These are phyloP conservation scores for Boletus pseudo-olivaceus DNA, from an alignment of 768 basidiomycete genomes.

Conservation along the genomic window DNA sequence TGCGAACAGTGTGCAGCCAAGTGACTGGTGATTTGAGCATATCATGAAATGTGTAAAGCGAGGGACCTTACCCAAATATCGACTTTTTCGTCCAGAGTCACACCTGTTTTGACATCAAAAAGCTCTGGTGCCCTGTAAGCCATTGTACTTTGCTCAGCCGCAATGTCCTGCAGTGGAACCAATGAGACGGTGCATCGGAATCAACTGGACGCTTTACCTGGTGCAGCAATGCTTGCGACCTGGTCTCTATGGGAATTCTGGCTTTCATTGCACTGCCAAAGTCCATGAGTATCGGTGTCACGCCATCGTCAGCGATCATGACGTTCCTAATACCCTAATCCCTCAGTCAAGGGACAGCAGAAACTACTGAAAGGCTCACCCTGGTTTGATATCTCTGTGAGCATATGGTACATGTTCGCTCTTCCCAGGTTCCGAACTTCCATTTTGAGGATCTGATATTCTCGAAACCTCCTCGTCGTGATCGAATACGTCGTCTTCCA, in stretches of 20 bases:
- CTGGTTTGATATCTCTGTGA: conserved; percentile 95
- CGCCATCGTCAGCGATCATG: conserved; percentile 92
- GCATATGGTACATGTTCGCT: conserved; percentile 81
- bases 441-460: conserved; percentile 39
- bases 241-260: conserved; percentile 72
- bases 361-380: conserved; percentile 46
- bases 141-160: conserved; percentile 98
- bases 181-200: conserved; percentile 1
- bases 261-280: conserved; percentile 92
- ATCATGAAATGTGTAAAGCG: not conserved
- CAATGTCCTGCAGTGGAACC: conserved; percentile 66
- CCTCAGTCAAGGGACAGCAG: conserved; percentile 3
- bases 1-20: conserved; percentile 93
- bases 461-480: conserved; percentile 61
- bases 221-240: conserved; percentile 84
- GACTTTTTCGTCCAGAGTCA: conserved; percentile 86
- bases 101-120: conserved; percentile 94
- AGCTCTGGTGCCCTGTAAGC: conserved; percentile 96
- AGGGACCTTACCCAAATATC: conserved; percentile 81
- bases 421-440: conserved; percentile 35
- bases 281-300: conserved; percentile 91
- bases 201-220: conserved; percentile 52
- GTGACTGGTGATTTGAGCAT: conserved; percentile 55
- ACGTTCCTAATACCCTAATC: conserved; percentile 61
- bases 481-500: conserved; percentile 65